Conservation (phyloP, 257 asterid species). For the Plantago ovata region DNA sequence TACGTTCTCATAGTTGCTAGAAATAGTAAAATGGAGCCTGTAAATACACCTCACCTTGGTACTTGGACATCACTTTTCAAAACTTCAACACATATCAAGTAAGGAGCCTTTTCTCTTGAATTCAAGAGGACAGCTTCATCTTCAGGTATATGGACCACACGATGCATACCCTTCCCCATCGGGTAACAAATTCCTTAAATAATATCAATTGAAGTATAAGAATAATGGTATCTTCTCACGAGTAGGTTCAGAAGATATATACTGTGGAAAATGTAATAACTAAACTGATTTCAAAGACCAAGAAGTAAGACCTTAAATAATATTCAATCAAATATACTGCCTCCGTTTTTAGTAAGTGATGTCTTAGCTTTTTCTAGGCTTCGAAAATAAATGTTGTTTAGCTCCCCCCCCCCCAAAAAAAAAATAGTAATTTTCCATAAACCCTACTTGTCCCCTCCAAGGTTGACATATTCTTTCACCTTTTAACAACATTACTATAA, state of each 20-base stretch:
- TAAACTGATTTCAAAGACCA: conserved; percentile 4
- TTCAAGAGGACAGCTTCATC: conserved; percentile 97
- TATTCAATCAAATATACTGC: too few relatives aligned
- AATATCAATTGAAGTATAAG: conserved; percentile 24
- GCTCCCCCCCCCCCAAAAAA: too few relatives aligned
- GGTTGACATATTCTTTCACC: too few relatives aligned
- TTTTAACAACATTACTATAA: too few relatives aligned
- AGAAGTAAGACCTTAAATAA: conserved; percentile 12
- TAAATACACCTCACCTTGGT: conserved; percentile 52
- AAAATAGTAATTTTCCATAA: too few relatives aligned
- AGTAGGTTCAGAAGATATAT: not conserved
- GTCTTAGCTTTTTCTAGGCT: too few relatives aligned
- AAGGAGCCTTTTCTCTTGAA: conserved; percentile 99
- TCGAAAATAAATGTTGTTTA: too few relatives aligned
- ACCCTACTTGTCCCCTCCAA: too few relatives aligned
- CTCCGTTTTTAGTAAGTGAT: too few relatives aligned
- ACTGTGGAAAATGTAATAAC: not conserved
- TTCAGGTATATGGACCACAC: conserved; percentile 95
- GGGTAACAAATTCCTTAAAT: conserved; percentile 87
- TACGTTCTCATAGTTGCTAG: conserved; percentile 14
- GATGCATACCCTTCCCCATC: conserved; percentile 91
- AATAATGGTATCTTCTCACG: conserved; percentile 8
- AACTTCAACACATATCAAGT: conserved; percentile 91
- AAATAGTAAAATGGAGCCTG: conserved; percentile 1
- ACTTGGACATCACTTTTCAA: conserved; percentile 75